Evolutionary conservation across 1,139 yeast species (phyloP).

Genomic region (Yamadazyma siamensis): DNA sequence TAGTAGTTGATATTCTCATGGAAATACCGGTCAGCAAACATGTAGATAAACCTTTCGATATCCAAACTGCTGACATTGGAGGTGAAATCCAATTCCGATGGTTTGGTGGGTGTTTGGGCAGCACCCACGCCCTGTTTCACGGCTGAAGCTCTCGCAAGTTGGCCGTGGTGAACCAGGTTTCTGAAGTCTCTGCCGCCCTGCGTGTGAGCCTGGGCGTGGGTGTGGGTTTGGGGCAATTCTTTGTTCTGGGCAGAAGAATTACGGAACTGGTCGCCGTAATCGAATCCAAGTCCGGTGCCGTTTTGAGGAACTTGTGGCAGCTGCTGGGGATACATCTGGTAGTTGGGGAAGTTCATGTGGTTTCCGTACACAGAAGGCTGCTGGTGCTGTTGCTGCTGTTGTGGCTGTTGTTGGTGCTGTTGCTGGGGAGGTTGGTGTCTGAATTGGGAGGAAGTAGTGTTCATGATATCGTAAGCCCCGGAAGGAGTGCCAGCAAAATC

Average conservation of each 20-base stretch:
- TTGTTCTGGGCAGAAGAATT: slow-evolving; percentile 18
- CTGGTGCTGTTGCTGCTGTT: slow-evolving; percentile 2
- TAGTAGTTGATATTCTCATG: slow-evolving; percentile 43
- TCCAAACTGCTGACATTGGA: slow-evolving; percentile 34
- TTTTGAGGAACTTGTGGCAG: slow-evolving; percentile 2
- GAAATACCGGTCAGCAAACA: slow-evolving; percentile 49
- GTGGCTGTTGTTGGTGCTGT: slow-evolving; percentile 2
- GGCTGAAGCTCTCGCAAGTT: slow-evolving; percentile 3
- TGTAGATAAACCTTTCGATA: slow-evolving; percentile 46
- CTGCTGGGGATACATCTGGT: slow-evolving; percentile 8
- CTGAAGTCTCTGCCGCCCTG: slow-evolving; percentile 7
- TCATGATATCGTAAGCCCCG: slow-evolving; percentile 22
- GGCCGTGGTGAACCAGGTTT: slow-evolving; percentile 1
- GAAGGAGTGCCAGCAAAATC: slow-evolving; percentile 10
- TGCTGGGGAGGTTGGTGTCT: slow-evolving; percentile 3
- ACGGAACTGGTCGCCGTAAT: slow-evolving; percentile 26
- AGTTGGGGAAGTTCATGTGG: slow-evolving; percentile 9
- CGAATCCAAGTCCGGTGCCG: slow-evolving; percentile 13
- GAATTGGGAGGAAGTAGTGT: slow-evolving; percentile 2
- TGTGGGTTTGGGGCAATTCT: slow-evolving; percentile 9
- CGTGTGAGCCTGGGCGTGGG: slow-evolving; percentile 11
- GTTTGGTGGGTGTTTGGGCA: too few species aligned
- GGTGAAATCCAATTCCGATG: too few species aligned
- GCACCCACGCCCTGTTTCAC: too few species aligned
- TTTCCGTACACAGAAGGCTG: slow-evolving; percentile 8